These are phyloP conservation scores for Penicillium salamii DNA, from an alignment of 495 filamentous ascomycete genomes.

Conservation along the genomic window DNA sequence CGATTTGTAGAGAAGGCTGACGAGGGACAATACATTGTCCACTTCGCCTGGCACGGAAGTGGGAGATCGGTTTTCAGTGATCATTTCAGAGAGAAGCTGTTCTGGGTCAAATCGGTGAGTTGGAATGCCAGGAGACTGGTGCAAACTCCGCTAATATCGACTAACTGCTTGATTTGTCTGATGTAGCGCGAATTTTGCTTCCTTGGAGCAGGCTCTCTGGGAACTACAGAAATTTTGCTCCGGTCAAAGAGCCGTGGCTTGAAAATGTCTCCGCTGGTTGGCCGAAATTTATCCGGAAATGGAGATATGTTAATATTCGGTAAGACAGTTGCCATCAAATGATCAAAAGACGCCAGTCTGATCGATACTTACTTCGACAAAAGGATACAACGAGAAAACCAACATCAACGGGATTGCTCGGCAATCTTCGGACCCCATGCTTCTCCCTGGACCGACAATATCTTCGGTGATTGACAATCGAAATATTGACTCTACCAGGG, in stretches of 20 bases:
- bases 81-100: conserved; percentile 57
- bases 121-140: not conserved
- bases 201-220: conserved; percentile 36
- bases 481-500: conserved; percentile 36
- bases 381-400: conserved; percentile 55
- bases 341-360: not conserved
- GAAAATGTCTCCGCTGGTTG: conserved; percentile 53
- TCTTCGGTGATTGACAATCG: conserved; percentile 64
- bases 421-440: conserved; percentile 27
- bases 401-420: conserved; percentile 56
- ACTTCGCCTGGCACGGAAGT: conserved; percentile 63
- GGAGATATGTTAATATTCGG: conserved; percentile 65
- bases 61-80: conserved; percentile 56
- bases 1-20: conserved; percentile 57
- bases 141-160: not conserved
- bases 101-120: conserved; percentile 68
- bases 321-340: conserved; percentile 19
- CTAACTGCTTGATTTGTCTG: not conserved
- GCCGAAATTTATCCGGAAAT: conserved; percentile 65
- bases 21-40: conserved; percentile 56
- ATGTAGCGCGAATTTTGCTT: conserved; percentile 1
- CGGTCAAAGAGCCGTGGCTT: conserved; percentile 59
- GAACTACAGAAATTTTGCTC: conserved; percentile 65
- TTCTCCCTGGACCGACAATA: conserved; percentile 57
- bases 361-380: not conserved